Conservation (phyloP, 1,284 basidiomycete genomes). For the Afroboletus lepidellus region DNA sequence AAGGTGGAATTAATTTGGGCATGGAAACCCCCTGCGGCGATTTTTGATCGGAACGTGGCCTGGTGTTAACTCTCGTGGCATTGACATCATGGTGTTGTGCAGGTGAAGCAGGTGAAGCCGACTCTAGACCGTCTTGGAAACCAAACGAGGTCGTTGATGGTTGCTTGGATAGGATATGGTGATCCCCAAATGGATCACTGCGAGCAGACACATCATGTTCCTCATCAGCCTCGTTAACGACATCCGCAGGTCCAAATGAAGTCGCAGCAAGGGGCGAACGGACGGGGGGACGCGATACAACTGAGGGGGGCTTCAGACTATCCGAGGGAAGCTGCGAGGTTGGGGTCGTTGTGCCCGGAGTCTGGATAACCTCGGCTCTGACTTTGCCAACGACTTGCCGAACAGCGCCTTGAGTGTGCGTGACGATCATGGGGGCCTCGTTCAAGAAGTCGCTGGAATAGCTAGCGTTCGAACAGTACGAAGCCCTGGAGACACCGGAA, state of each 20-base stretch:
- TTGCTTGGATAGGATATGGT: slow-evolving; percentile 44
- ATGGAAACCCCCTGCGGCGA: slow-evolving; percentile 60
- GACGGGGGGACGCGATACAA: slow-evolving; percentile 42
- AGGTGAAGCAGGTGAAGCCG: slow-evolving; percentile 39
- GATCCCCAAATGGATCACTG: slow-evolving; percentile 66
- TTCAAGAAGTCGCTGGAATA: slow-evolving; percentile 74
- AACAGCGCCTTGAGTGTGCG: slow-evolving; percentile 59
- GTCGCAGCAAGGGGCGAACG: slow-evolving; percentile 68
- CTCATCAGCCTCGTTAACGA: slow-evolving; percentile 53
- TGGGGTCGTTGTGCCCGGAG: slow-evolving; percentile 42
- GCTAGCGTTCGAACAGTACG: slow-evolving; percentile 71
- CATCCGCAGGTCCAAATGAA: slow-evolving; percentile 71
- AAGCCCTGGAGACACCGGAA: slow-evolving; percentile 61
- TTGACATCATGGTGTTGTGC: slow-evolving; percentile 65
- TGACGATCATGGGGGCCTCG: slow-evolving; percentile 79
- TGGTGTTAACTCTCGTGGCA: slow-evolving; percentile 63
- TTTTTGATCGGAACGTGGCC: slow-evolving; percentile 40
- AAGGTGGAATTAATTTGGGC: slow-evolving; percentile 55
- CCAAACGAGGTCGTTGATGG: slow-evolving; percentile 45
- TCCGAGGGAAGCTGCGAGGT: slow-evolving; percentile 35
- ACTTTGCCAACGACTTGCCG: slow-evolving; percentile 73
- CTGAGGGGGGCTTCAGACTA: slow-evolving; percentile 40
- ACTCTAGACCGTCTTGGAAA: slow-evolving; percentile 33
- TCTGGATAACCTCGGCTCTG: slow-evolving; percentile 73
- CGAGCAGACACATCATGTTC: slow-evolving; percentile 36